Base-by-base conservation (phyloP, 2,329 filamentous ascomycete species). In the Neonectria neomacrospora region DNA sequence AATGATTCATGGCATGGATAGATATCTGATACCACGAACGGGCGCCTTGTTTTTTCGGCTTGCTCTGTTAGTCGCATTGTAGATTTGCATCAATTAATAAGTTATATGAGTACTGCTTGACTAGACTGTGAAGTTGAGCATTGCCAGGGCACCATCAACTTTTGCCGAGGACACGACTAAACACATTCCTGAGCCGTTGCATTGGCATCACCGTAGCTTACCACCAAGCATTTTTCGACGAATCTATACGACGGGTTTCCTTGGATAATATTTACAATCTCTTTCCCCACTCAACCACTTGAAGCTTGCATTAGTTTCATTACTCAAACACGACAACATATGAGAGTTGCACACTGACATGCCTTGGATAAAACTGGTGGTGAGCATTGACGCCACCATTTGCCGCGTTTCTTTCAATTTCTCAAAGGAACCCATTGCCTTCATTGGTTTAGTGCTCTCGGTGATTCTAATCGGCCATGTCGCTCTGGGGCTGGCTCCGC, bases 11-110 rank as follows among this genome's bases (percentile, higher is more conserved):
- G 47, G 47, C 23, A 20, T 50, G 47, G 47, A 32, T 34, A 50
- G 28, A 50, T 34, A 39, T 54, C 54, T 63, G 60, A 63, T 63
- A 63, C 60, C 60, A 63, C 48, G 42, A 50, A 37, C 39, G 28
- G 22, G 12, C 37, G 20, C 18, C 12, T 20, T 60, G 23, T 22
- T 5, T 26, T 54, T 45, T 55, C n/a, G 41, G 16, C 4, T 42
- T 58, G 32, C 47, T 45, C 23, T 45, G 44, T 54, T 30, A 34
- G 18, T 26, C 18, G 16, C 20, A 30, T 16, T 23, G 30, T 39
- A 47, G 32, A 12, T 22, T 30, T 54, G 11, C n/a, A 16, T n/a
- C 32, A 54, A 54, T 63, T 30, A 54, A 54, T 53, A 7, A 23
- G 7, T 48, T 18, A 20, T 48, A 30, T n/a, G 16, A 18, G 12